Base-by-base conservation (phyloP, 108 stramenopile species). In the Aurantiochytrium sp. region DNA sequence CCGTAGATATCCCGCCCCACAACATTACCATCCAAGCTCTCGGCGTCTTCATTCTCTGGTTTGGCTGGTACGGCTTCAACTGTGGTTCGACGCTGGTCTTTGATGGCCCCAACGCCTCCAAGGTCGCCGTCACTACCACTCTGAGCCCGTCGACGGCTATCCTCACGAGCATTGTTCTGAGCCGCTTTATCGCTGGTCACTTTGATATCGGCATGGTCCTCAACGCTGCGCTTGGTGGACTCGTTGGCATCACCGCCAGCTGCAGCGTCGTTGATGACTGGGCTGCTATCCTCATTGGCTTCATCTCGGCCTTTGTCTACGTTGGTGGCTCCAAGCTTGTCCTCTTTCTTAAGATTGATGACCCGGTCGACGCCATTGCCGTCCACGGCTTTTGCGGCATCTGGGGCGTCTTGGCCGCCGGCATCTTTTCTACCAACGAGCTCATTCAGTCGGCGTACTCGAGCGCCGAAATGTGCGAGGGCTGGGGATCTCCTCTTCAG, bases 1-100 rank as follows among this genome's bases (percentile, higher is more conserved):
- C 58, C 64, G 19, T 89, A 1, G 60, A 88, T 25, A 64, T 89
- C 23, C 71, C 58, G 16, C 18, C 16, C 29, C 87, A 87, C 90
- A 69, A 58, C 60, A 87, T 89, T 57, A 69, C 69, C 88, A 57
- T 51, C 4, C 42, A 58, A n/a, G 23, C 87, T 44, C 49, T 57
- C 44, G 87, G 87, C 5, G 53, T 60, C 23, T 59, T 90, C 42
- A 44, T 91, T 60, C 89, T 91, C 44, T 90, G 90, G 91, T 87
- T 88, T 71, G 88, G 89, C 23, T 92, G 91, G 93, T 95, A 92
- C 44, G 95, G 96, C 5, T 96, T 96, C 90, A 94, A 96, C 55
- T 95, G 95, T 28, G 95, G 95, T 92, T 94, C 94, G 14, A 91
- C 95, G 35, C 92, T 93, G 5, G 72, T 93, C 60, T 93, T 96